Evolutionary conservation across 2,329 filamentous ascomycete genomes (phyloP).

Genomic region (Diplodia mutila): DNA sequence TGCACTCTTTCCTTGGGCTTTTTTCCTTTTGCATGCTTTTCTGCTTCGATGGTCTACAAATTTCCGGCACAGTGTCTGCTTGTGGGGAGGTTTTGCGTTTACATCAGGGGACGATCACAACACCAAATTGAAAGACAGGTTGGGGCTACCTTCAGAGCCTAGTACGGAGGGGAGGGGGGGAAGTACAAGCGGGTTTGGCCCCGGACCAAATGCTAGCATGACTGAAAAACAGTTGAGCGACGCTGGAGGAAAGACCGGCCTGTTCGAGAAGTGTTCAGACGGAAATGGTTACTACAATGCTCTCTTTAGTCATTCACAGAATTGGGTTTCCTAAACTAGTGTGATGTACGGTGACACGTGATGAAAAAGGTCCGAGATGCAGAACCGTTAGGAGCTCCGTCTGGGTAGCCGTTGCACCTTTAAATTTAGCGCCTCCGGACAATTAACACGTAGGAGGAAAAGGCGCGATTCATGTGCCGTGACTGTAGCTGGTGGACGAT

Average conservation of each 20-base stretch:
- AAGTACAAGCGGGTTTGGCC: not conserved
- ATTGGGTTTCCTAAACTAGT: not conserved
- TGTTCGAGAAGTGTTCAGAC: not conserved
- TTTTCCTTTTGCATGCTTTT: slow-evolving; percentile 14
- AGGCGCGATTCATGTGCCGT: slow-evolving; percentile 9
- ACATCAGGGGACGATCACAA: slow-evolving; percentile 21
- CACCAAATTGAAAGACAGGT: slow-evolving; percentile 21
- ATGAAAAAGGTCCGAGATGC: not conserved
- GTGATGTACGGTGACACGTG: not conserved
- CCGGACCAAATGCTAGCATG: not conserved
- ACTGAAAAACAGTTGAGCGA: not conserved
- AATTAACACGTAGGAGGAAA: not conserved
- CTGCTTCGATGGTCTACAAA: slow-evolving; percentile 15
- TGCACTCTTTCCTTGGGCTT: slow-evolving; percentile 9
- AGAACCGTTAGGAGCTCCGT: not conserved
- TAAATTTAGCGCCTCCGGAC: not conserved
- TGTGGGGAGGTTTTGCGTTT: slow-evolving; percentile 26
- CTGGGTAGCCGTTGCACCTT: not conserved
- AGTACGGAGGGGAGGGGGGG: not conserved
- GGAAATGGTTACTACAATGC: not conserved
- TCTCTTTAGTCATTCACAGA: slow-evolving; percentile 15
- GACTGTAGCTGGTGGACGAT: not conserved
- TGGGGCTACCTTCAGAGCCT: not conserved
- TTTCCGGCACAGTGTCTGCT: slow-evolving; percentile 27
- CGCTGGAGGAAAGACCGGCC: not conserved